Conservation (phyloP, 352 stramenopile genomes). For the Achlya hypogyna region DNA sequence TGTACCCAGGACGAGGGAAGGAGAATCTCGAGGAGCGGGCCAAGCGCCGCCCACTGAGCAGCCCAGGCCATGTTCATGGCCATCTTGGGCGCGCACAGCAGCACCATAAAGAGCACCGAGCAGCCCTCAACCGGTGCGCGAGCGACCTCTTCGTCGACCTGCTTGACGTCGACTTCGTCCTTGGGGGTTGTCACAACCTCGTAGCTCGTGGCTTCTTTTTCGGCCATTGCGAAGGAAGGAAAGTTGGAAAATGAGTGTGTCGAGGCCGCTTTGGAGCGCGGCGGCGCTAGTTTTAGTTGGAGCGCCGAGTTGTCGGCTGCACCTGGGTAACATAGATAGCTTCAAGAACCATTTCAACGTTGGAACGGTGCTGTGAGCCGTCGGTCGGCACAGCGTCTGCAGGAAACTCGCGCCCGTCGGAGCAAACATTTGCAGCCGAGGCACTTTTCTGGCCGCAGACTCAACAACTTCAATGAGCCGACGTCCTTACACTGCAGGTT, state of each 20-base stretch:
- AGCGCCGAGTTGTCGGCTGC: too few relatives aligned
- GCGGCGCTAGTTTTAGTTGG: too few relatives aligned
- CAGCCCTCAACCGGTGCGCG: not conserved
- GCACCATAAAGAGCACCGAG: slow-evolving; percentile 43
- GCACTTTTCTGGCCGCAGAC: too few relatives aligned
- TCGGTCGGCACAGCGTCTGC: too few relatives aligned
- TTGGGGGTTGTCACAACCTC: not conserved
- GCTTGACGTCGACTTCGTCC: not conserved
- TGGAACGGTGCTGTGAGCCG: not conserved
- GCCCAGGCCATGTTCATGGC: slow-evolving; percentile 53
- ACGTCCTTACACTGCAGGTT: too few relatives aligned
- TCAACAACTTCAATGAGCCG: too few relatives aligned
- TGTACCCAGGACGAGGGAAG: slow-evolving; percentile 38
- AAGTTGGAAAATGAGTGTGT: not conserved
- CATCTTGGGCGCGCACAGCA: slow-evolving; percentile 42
- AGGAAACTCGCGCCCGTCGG: too few relatives aligned
- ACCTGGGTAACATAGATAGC: not conserved
- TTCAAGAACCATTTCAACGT: not conserved
- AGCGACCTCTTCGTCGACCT: not conserved
- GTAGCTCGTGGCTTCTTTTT: not conserved
- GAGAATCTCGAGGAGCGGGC: slow-evolving; percentile 43
- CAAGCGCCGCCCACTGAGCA: slow-evolving; percentile 43
- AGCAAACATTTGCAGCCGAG: too few relatives aligned
- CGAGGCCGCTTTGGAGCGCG: not conserved
- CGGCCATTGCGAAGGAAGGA: not conserved